Conservation (phyloP, 768 basidiomycete species). For the Boletus patriciae region DNA sequence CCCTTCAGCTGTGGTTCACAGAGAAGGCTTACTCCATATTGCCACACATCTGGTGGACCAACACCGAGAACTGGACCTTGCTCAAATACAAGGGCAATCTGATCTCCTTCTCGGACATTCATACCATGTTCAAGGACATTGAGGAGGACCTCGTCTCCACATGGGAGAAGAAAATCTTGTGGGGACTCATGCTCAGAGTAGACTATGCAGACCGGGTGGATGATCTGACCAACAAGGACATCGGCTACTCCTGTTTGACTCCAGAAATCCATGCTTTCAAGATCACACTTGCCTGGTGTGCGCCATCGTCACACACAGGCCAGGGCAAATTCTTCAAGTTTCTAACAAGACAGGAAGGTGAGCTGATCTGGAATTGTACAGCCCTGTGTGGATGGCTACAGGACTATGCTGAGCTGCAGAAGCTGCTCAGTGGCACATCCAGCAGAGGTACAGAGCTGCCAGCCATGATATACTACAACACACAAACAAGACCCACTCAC, state of each 20-base stretch:
- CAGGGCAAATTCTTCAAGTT: neutral
- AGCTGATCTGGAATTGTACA: neutral
- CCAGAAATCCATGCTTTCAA: neutral
- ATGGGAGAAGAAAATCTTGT: constrained; percentile 20
- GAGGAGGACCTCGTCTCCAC: neutral
- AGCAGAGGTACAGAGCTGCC: constrained; percentile 10
- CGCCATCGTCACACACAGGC: fast-evolving
- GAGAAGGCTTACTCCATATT: constrained; percentile 7
- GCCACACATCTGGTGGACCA: constrained; percentile 5
- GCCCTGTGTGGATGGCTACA: neutral
- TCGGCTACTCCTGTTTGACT: neutral
- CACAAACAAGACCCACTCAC: neutral
- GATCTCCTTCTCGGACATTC: neutral
- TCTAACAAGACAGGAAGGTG: fast-evolving
- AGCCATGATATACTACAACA: neutral
- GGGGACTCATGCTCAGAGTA: constrained; percentile 1
- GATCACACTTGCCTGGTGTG: neutral
- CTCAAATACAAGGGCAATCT: constrained; percentile 2
- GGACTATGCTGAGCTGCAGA: constrained; percentile 13
- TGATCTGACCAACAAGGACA: constrained; percentile 10
- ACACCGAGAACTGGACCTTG: neutral
- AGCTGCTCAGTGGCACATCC: constrained; percentile 13
- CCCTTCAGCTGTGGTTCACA: neutral
- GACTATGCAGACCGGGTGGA: constrained; percentile 20
- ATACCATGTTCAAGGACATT: neutral